These are phyloP conservation scores for Cantharellus anzutake DNA, from an alignment of 768 basidiomycete species.

Conservation along the genomic window DNA sequence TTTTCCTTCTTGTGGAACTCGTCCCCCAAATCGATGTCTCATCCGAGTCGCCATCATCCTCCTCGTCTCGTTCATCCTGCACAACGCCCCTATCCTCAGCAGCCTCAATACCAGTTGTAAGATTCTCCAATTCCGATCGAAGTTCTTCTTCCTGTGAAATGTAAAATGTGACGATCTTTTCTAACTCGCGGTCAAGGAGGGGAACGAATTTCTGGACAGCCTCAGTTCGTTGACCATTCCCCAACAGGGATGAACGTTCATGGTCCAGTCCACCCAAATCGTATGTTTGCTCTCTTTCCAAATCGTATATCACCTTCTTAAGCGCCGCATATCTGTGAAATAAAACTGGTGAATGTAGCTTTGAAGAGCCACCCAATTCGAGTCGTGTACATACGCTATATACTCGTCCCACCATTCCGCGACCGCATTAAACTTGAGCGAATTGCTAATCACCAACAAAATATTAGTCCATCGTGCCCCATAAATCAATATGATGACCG, in stretches of 20 bases:
- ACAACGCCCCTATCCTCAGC: constrained; percentile 43
- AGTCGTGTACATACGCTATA: constrained; percentile 42
- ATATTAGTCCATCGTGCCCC: background rate
- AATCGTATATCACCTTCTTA: constrained; percentile 70
- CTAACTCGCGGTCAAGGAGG: constrained; percentile 62
- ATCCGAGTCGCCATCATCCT: constrained; percentile 29
- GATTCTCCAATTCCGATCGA: constrained; percentile 32
- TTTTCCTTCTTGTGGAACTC: too few relatives aligned
- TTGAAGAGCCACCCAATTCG: background rate
- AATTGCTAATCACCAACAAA: constrained; percentile 18
- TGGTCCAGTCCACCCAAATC: background rate
- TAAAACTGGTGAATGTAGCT: background rate
- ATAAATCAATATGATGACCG: background rate
- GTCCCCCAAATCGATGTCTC: constrained; percentile 11
- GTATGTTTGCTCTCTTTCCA: constrained; percentile 13
- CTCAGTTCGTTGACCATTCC: constrained; percentile 23
- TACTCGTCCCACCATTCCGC: constrained; percentile 89
- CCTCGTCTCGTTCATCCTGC: constrained; percentile 19
- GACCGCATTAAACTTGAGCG: constrained; percentile 80
- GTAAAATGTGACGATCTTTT: constrained; percentile 70
- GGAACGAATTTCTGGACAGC: constrained; percentile 35
- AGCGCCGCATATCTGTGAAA: constrained; percentile 55
- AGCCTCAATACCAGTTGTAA: constrained; percentile 36
- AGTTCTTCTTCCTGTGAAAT: constrained; percentile 56
- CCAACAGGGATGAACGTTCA: background rate